Percentiles rank a stretch among this genome's conserved stretches.
Evolutionary conservation across 257 asterid genomes (phyloP).

Genomic region (Solanum phureja): DNA sequence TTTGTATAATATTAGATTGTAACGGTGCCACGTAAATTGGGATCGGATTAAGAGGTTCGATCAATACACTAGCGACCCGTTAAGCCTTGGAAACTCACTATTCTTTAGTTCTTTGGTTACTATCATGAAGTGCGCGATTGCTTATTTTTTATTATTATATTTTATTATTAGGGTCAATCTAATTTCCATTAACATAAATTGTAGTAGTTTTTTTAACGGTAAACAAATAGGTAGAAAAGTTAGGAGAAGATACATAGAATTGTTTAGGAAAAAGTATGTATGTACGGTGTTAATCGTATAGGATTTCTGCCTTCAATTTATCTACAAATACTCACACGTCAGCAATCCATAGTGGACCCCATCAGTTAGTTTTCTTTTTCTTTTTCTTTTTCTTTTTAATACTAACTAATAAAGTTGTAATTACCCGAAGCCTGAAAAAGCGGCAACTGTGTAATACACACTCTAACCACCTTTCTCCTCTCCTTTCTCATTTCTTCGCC

Average conservation of each 20-base stretch:
- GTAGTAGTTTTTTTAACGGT: too few relatives aligned
- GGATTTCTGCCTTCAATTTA: background rate
- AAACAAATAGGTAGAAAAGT: background rate
- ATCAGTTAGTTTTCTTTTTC: background rate
- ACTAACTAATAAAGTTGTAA: background rate
- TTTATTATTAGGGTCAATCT: background rate
- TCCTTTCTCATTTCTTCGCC: conserved; percentile 3
- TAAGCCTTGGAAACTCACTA: too few relatives aligned
- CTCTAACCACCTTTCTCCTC: conserved; percentile 3
- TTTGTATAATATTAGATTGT: too few relatives aligned
- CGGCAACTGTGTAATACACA: conserved; percentile 40
- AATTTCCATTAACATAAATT: too few relatives aligned
- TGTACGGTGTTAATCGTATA: background rate
- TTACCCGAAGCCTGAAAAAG: conserved; percentile 30
- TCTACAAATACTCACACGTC: background rate
- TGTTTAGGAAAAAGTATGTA: background rate
- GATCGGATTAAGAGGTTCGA: too few relatives aligned
- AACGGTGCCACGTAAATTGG: rapidly evolving
- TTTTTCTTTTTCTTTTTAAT: background rate
- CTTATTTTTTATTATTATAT: too few relatives aligned
- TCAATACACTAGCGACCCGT: rapidly evolving
- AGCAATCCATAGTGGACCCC: background rate
- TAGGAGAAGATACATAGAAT: background rate
- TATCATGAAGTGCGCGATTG: too few relatives aligned
- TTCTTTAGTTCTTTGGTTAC: too few relatives aligned